phyloP scores from a whole-genome alignment of 2,329 filamentous ascomycete species.

The Calonectria multiphialidica region DNA sequence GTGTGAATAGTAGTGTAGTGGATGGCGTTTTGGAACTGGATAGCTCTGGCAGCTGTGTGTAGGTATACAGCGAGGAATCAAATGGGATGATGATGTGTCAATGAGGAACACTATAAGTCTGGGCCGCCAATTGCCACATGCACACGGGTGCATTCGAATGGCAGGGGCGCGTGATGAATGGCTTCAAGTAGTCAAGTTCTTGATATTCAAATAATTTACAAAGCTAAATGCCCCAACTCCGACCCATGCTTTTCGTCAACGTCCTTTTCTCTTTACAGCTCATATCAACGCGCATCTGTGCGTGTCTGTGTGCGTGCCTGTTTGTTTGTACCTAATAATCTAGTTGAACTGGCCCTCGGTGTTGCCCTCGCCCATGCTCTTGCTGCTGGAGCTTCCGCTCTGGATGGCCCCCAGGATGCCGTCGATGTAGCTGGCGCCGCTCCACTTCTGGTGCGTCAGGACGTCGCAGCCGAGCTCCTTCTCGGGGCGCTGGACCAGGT shows the following conservation, averaged over 20 bases:
- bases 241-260: slow-evolving; percentile 36
- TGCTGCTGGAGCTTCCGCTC: slow-evolving; percentile 88
- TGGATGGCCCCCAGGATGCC: slow-evolving; percentile 91
- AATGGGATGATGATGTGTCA: not conserved
- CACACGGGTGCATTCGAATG: not conserved
- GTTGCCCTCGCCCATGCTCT: slow-evolving; percentile 95
- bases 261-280: not conserved
- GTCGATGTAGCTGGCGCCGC: slow-evolving; percentile 79
- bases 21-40: slow-evolving; percentile 21
- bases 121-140: not conserved
- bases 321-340: not conserved
- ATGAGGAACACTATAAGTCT: not conserved
- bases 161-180: not conserved
- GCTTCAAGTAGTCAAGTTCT: slow-evolving; percentile 18
- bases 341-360: slow-evolving; percentile 79
- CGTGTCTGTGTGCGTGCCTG: too few species aligned
- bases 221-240: slow-evolving; percentile 39
- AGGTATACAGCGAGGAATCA: slow-evolving; percentile 17
- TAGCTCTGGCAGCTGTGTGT: not conserved
- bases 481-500: slow-evolving; percentile 88
- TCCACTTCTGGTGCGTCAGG: slow-evolving; percentile 94
- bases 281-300: too few species aligned
- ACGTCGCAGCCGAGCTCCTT: slow-evolving; percentile 93
- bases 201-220: slow-evolving; percentile 32
- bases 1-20: slow-evolving; percentile 1